phyloP scores from a whole-genome alignment of 108 stramenopile genomes.

The Ochromonas danica region DNA sequence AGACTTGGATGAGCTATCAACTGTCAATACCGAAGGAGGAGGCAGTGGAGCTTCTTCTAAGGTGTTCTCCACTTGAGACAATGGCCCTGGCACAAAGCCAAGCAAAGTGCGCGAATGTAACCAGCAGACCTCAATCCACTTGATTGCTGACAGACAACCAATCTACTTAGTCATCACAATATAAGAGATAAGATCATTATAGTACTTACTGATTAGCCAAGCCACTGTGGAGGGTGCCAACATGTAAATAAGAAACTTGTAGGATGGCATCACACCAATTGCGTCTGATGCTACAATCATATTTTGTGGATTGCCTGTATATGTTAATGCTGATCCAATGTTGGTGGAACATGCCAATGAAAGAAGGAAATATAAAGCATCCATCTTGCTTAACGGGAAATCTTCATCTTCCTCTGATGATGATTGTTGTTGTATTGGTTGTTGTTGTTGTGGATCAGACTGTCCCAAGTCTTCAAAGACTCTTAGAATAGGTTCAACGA shows the following conservation, averaged over 20 bases:
- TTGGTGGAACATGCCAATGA: slow-evolving; percentile 85
- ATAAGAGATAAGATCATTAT: not conserved
- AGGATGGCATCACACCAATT: slow-evolving; percentile 32
- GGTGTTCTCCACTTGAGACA: too few species aligned
- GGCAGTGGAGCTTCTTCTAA: too few species aligned
- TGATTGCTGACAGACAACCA: not conserved
- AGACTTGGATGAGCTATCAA: too few species aligned
- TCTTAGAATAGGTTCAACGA: slow-evolving; percentile 30
- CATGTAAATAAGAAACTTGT: slow-evolving; percentile 29
- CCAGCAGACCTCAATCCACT: slow-evolving; percentile 8
- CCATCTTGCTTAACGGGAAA: not conserved
- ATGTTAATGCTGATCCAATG: slow-evolving; percentile 81
- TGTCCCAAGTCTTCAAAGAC: not conserved
- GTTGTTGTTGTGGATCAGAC: not conserved
- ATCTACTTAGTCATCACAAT: not conserved
- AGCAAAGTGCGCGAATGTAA: too few species aligned
- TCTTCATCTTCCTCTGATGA: not conserved
- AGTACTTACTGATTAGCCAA: slow-evolving; percentile 25
- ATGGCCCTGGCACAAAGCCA: too few species aligned
- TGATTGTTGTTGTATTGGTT: not conserved
- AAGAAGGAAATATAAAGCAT: slow-evolving; percentile 57
- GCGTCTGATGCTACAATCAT: slow-evolving; percentile 75
- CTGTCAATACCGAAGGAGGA: too few species aligned
- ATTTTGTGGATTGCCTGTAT: slow-evolving; percentile 92
- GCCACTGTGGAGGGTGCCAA: not conserved